phyloP scores from a whole-genome alignment of 495 filamentous ascomycete species.

The Evernia prunastri region DNA sequence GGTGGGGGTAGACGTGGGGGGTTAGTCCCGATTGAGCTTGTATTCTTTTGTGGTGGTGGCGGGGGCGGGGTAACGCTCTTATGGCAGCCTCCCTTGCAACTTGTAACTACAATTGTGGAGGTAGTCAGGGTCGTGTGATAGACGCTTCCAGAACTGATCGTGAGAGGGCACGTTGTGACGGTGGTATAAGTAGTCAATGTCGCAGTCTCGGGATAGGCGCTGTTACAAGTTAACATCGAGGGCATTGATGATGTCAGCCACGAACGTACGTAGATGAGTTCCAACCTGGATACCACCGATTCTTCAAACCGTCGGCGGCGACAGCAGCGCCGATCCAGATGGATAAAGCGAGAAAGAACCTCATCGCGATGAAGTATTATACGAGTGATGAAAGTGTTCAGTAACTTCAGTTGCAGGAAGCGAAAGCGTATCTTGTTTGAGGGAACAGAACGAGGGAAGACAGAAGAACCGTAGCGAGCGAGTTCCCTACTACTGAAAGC shows the following conservation, averaged over 20 bases:
- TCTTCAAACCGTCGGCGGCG: conserved; percentile 15
- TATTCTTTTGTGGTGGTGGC: background rate
- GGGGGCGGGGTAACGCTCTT: background rate
- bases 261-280: conserved; percentile 19
- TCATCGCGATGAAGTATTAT: conserved; percentile 15
- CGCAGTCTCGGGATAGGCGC: background rate
- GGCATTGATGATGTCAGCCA: background rate
- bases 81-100: conserved; percentile 4
- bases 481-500: conserved; percentile 17
- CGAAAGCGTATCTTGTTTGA: background rate
- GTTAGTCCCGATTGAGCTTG: background rate
- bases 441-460: conserved; percentile 1
- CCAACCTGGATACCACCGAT: conserved; percentile 14
- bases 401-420: background rate
- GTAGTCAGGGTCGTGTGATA: background rate
- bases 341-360: conserved; percentile 15
- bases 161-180: conserved; percentile 3
- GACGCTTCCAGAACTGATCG: background rate
- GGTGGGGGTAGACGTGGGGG: background rate
- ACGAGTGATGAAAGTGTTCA: background rate
- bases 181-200: conserved; percentile 17
- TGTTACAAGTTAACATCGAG: background rate
- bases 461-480: conserved; percentile 29
- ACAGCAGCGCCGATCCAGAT: conserved; percentile 15
- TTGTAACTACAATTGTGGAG: conserved; percentile 1